Percentiles rank a stretch among this genome's conserved stretches.
These are phyloP conservation scores for Volvariella surrecta DNA, from an alignment of 1,284 basidiomycete genomes.

Conservation along the genomic window DNA sequence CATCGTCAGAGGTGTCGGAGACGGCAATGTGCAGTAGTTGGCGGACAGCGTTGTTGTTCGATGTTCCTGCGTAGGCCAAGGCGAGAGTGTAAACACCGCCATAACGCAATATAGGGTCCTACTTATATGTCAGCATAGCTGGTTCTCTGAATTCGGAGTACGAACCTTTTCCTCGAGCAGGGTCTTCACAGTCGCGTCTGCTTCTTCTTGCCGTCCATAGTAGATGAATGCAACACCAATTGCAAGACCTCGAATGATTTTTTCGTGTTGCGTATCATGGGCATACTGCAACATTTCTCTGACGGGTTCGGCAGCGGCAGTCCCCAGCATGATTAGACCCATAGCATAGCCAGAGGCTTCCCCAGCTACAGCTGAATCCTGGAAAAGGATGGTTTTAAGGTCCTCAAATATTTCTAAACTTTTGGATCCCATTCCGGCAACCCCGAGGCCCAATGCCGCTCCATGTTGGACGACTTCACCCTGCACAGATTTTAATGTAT, in stretches of 20 bases:
- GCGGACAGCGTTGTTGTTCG: constrained; percentile 87
- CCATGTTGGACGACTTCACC: constrained; percentile 92
- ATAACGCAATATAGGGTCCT: constrained; percentile 94
- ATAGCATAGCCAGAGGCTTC: constrained; percentile 94
- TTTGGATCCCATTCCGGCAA: constrained; percentile 87
- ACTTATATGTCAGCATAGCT: constrained; percentile 7
- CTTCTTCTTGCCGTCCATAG: constrained; percentile 87
- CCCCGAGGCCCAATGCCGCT: constrained; percentile 88
- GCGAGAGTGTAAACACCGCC: constrained; percentile 94
- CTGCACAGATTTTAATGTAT: constrained; percentile 64
- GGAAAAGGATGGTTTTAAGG: constrained; percentile 81
- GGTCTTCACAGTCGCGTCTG: constrained; percentile 68
- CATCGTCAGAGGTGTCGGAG: constrained; percentile 95
- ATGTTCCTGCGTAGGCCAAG: constrained; percentile 90
- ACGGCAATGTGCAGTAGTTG: constrained; percentile 90
- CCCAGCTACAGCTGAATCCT: constrained; percentile 88
- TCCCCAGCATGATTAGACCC: constrained; percentile 94
- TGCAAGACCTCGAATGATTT: constrained; percentile 92
- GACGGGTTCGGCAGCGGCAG: constrained; percentile 67
- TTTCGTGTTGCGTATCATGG: constrained; percentile 94
- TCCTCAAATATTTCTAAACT: constrained; percentile 87
- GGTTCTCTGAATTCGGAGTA: constrained; percentile 9
- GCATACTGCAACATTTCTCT: constrained; percentile 95
- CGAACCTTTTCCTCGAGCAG: constrained; percentile 80
- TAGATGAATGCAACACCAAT: constrained; percentile 86